phyloP scores from a whole-genome alignment of 139 green algal genomes.

The Coelastrella sp. region DNA sequence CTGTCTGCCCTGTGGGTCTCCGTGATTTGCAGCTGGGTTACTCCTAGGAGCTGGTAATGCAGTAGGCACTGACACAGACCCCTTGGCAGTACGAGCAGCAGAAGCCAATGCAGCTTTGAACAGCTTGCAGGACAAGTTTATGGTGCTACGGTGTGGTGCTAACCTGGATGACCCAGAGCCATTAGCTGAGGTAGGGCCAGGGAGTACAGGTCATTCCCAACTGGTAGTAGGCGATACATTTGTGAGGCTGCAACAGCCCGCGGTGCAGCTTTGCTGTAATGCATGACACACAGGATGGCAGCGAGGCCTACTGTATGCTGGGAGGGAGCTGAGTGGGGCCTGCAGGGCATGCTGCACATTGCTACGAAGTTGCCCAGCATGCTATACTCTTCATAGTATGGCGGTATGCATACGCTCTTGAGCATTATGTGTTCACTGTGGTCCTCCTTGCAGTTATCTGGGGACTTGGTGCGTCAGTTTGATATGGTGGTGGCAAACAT shows the following conservation, averaged over 20 bases:
- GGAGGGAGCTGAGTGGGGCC: too few species aligned
- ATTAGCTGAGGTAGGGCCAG: background rate
- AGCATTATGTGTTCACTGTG: background rate
- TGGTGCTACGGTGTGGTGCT: slow-evolving; percentile 4
- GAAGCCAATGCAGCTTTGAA: slow-evolving; percentile 83
- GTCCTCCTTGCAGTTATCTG: background rate
- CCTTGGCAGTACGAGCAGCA: slow-evolving; percentile 74
- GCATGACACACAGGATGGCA: too few species aligned
- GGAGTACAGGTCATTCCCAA: background rate
- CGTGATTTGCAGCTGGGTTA: slow-evolving; percentile 62
- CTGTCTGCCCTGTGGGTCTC: background rate
- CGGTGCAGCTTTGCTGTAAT: background rate
- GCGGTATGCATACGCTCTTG: background rate
- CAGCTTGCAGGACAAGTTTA: background rate
- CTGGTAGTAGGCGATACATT: background rate
- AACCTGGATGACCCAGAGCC: slow-evolving; percentile 14
- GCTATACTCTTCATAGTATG: too few species aligned
- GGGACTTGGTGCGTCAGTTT: slow-evolving; percentile 45
- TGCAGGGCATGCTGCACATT: too few species aligned
- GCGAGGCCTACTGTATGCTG: too few species aligned
- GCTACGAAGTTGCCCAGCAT: too few species aligned
- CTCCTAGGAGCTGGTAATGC: slow-evolving; percentile 70
- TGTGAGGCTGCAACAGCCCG: background rate
- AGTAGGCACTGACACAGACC: slow-evolving; percentile 85
- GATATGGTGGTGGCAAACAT: slow-evolving; percentile 89